Conservation (phyloP, 2,329 filamentous ascomycete species). For the Scytalidium sp. region DNA sequence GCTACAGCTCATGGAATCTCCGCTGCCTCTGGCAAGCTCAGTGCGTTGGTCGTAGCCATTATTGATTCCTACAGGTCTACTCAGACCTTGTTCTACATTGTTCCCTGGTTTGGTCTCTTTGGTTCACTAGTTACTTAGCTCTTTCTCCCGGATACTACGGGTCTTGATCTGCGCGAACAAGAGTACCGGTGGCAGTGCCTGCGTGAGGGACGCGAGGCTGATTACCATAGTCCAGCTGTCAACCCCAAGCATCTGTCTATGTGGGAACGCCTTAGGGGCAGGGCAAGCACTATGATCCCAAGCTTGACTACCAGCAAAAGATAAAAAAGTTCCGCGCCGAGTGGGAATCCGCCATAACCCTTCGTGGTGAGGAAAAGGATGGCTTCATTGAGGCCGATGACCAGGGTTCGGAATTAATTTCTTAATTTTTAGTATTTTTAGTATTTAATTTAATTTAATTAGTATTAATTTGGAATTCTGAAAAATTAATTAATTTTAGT, state of each 20-base stretch:
- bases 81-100: conserved; percentile 82
- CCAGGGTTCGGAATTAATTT: too few relatives aligned
- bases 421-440: too few relatives aligned
- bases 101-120: conserved; percentile 90
- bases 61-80: conserved; percentile 94
- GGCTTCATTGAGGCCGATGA: too few relatives aligned
- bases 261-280: conserved; percentile 82
- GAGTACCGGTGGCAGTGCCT: conserved; percentile 92
- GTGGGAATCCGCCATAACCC: too few relatives aligned
- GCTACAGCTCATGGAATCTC: conserved; percentile 93
- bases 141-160: conserved; percentile 93
- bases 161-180: conserved; percentile 94
- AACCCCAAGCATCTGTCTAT: conserved; percentile 84
- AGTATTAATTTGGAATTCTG: too few relatives aligned
- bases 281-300: conserved; percentile 81
- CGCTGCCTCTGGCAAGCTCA: conserved; percentile 86
- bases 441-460: too few relatives aligned
- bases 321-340: conserved; percentile 75
- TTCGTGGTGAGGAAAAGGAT: too few relatives aligned
- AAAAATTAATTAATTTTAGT: too few relatives aligned
- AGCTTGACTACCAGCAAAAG: conserved; percentile 78
- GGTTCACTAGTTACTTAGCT: conserved; percentile 80
- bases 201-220: conserved; percentile 68
- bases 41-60: conserved; percentile 81
- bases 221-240: conserved; percentile 92